phyloP scores from a whole-genome alignment of 75 land plant species.

The Pinus albicaulis region DNA sequence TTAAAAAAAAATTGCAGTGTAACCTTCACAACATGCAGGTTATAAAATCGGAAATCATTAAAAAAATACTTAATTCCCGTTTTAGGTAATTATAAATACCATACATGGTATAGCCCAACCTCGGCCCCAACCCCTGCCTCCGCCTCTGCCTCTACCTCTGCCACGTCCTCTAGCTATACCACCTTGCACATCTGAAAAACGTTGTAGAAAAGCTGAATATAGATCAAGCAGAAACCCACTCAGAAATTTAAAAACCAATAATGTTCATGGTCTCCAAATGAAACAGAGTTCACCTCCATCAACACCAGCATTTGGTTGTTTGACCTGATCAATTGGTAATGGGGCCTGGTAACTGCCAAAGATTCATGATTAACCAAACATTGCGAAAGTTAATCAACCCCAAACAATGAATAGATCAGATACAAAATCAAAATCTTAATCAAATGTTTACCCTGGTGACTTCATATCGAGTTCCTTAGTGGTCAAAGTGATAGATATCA shows the following conservation, averaged over 20 bases:
- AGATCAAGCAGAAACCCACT: no score
- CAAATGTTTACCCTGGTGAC: slow-evolving; percentile 68
- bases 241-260: no score
- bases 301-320: neutral
- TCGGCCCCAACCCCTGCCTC: neutral
- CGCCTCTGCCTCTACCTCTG: neutral
- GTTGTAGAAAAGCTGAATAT: no score
- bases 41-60: no score
- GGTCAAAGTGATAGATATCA: slow-evolving; percentile 88
- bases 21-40: no score
- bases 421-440: neutral
- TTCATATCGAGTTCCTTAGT: slow-evolving; percentile 60
- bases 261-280: no score
- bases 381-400: slow-evolving; percentile 14
- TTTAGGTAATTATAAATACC: no score
- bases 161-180: no score
- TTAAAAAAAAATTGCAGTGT: no score
- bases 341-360: slow-evolving; percentile 55
- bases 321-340: neutral
- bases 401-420: neutral
- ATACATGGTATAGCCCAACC: no score
- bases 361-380: slow-evolving; percentile 20
- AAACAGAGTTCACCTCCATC: neutral
- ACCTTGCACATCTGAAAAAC: no score
- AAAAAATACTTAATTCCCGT: no score